These are phyloP conservation scores for Saccharomycopsis sp. DNA, from an alignment of 805 yeast species.

Conservation along the genomic window DNA sequence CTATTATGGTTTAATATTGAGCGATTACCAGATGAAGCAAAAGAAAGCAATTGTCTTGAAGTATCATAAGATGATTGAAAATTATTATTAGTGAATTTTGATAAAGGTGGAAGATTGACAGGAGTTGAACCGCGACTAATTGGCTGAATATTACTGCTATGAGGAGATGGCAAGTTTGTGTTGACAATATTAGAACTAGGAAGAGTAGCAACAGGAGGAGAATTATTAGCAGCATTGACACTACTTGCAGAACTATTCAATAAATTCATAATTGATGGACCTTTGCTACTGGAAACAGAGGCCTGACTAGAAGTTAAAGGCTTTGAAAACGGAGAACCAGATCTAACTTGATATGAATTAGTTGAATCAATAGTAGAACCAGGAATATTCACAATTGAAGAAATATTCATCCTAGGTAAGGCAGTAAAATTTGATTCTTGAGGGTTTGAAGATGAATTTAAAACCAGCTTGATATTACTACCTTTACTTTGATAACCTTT, in stretches of 20 bases:
- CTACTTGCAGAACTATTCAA: too few relatives aligned
- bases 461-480: not conserved
- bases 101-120: constrained; percentile 10
- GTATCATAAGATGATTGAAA: constrained; percentile 1
- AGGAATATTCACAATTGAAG: constrained; percentile 5
- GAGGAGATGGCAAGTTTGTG: too few relatives aligned
- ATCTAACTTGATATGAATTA: too few relatives aligned
- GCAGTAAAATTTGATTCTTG: not conserved
- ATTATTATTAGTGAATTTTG: not conserved
- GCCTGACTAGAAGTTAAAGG: too few relatives aligned
- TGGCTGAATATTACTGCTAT: not conserved
- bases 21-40: constrained; percentile 2
- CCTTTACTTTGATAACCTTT: not conserved
- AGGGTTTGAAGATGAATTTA: not conserved
- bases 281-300: too few relatives aligned
- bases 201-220: too few relatives aligned
- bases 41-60: constrained; percentile 3
- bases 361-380: too few relatives aligned
- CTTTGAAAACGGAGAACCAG: too few relatives aligned
- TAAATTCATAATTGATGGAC: too few relatives aligned
- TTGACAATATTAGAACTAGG: too few relatives aligned
- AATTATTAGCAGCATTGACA: too few relatives aligned
- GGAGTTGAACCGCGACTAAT: constrained; percentile 4
- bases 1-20: constrained; percentile 4
- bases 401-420: constrained; percentile 2